Evolutionary conservation across 192 early-diverging fungal species (phyloP).

Genomic region (Coemansia sp.): DNA sequence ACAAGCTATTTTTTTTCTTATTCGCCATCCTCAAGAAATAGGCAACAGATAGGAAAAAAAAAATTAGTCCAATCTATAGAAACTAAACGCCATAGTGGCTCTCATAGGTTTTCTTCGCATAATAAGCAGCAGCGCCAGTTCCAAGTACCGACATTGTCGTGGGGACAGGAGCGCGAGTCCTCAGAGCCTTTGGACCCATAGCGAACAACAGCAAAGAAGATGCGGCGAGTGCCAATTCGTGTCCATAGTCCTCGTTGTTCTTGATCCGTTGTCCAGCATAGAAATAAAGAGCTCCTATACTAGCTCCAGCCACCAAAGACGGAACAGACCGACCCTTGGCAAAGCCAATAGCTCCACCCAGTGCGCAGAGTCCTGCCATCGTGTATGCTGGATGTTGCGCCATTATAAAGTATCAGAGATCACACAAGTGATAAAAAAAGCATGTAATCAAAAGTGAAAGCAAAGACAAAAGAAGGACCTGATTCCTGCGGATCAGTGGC

Average conservation of each 20-base stretch:
- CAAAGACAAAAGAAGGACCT: neutral
- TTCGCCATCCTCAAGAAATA: too few relatives aligned
- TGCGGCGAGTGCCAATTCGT: conserved; percentile 46
- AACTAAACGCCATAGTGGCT: conserved; percentile 44
- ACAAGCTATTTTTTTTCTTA: too few relatives aligned
- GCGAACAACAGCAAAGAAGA: conserved; percentile 45
- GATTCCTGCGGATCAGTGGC: too few relatives aligned
- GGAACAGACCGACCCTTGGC: conserved; percentile 51
- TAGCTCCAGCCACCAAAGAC: conserved; percentile 47
- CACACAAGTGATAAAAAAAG: neutral
- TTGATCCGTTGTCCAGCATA: conserved; percentile 41
- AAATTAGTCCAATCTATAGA: neutral
- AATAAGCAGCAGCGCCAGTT: conserved; percentile 40
- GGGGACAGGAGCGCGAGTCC: conserved; percentile 47
- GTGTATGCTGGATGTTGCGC: conserved; percentile 51
- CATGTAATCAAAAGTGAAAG: neutral
- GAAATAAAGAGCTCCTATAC: conserved; percentile 46
- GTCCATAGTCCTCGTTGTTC: conserved; percentile 45
- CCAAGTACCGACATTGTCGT: conserved; percentile 42
- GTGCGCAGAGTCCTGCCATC: conserved; percentile 51
- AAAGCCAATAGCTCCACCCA: conserved; percentile 52
- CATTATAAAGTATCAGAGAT: conserved; percentile 21
- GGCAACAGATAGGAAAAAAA: neutral
- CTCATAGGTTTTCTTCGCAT: conserved; percentile 51
- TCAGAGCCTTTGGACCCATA: conserved; percentile 53